Evolutionary conservation across 768 basidiomycete species (phyloP).

Genomic region (Mycena olivaceomarginata): DNA sequence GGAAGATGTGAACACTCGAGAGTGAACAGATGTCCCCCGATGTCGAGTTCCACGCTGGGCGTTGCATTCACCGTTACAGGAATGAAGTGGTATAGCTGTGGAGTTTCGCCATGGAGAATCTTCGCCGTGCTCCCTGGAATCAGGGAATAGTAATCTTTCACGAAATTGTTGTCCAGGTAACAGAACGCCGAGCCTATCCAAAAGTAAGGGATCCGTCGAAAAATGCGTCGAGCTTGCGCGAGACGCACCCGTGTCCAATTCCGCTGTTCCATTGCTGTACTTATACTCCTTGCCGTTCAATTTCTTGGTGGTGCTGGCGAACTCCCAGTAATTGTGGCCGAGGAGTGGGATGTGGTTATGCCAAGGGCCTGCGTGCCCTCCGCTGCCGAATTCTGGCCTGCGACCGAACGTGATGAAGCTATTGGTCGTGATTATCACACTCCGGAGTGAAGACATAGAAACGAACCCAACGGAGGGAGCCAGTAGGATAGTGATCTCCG

Average conservation of each 20-base stretch:
- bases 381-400: neutral
- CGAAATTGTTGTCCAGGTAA: conserved; percentile 8
- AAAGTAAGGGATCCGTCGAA: neutral
- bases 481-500: conserved; percentile 11
- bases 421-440: neutral
- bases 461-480: neutral
- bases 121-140: conserved; percentile 12
- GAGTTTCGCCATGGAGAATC: too few relatives aligned
- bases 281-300: conserved; percentile 11
- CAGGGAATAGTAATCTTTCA: neutral
- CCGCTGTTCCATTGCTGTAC: conserved; percentile 19
- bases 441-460: neutral
- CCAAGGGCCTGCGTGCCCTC: neutral
- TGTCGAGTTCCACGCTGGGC: conserved; percentile 9
- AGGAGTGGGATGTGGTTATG: conserved; percentile 12
- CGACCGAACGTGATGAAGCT: conserved; percentile 11
- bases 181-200: conserved; percentile 7
- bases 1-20: conserved; percentile 10
- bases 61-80: neutral
- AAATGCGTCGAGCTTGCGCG: neutral
- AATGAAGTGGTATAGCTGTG: neutral
- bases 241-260: conserved; percentile 19
- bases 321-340: conserved; percentile 4
- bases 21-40: conserved; percentile 20
- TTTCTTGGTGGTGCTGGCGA: conserved; percentile 10